phyloP scores from a whole-genome alignment of 805 yeast genomes.

The Torulaspora indica region DNA sequence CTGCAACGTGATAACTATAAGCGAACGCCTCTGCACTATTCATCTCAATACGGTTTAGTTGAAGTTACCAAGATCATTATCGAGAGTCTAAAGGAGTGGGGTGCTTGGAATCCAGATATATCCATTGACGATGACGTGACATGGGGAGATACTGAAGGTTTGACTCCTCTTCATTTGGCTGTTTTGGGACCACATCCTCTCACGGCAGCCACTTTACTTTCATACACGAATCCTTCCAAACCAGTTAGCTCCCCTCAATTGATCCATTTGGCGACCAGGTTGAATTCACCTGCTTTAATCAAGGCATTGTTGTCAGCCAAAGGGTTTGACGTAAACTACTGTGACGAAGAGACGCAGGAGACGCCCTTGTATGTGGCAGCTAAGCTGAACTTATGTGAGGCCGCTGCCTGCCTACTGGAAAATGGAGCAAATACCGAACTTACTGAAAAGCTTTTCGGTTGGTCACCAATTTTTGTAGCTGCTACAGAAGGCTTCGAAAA shows the following conservation, averaged over 20 bases:
- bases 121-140: conserved; percentile 51
- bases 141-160: conserved; percentile 71
- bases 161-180: conserved; percentile 80
- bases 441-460: conserved; percentile 73
- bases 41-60: conserved; percentile 79
- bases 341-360: conserved; percentile 59
- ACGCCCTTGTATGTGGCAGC: conserved; percentile 81
- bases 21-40: conserved; percentile 85
- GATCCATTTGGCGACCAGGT: conserved; percentile 54
- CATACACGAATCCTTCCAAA: conserved; percentile 38
- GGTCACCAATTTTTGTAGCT: conserved; percentile 92
- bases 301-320: conserved; percentile 47
- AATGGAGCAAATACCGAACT: conserved; percentile 69
- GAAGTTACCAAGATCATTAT: conserved; percentile 57
- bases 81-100: conserved; percentile 54
- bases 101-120: conserved; percentile 44
- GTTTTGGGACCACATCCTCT: conserved; percentile 77
- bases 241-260: conserved; percentile 50
- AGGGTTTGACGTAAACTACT: conserved; percentile 60
- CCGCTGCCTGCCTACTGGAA: conserved; percentile 52
- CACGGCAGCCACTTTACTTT: conserved; percentile 59
- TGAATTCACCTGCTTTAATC: conserved; percentile 56
- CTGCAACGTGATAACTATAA: conserved; percentile 67
- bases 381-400: conserved; percentile 50
- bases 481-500: conserved; percentile 74